A percentile compares a stretch with the other conserved stretches of the same genome.
These are phyloP conservation scores for Aureobasidium sp. DNA, from an alignment of 2,329 filamentous ascomycete genomes.

Conservation along the genomic window DNA sequence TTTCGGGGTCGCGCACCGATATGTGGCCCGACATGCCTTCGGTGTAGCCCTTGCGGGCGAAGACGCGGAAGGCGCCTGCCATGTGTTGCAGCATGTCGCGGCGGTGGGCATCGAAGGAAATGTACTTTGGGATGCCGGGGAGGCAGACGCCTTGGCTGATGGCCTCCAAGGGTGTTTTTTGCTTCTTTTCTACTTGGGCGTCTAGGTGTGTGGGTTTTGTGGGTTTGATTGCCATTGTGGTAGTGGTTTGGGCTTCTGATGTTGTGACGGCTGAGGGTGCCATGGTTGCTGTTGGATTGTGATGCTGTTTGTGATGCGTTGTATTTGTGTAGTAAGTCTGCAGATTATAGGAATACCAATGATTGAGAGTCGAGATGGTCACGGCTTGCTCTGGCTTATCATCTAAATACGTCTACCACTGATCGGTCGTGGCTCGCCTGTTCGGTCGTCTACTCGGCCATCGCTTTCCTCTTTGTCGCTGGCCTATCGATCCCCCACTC, in stretches of 20 bases:
- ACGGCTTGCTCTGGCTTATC: neutral
- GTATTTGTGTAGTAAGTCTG: neutral
- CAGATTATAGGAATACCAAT: neutral
- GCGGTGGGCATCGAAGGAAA: conserved; percentile 49
- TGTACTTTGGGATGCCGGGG: conserved; percentile 51
- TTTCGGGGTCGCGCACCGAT: conserved; percentile 58
- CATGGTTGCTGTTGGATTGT: conserved; percentile 5
- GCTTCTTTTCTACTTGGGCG: conserved; percentile 20
- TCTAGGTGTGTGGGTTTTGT: conserved; percentile 19
- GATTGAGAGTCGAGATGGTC: neutral
- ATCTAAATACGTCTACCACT: conserved; percentile 9
- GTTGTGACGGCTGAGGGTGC: conserved; percentile 18
- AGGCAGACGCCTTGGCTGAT: conserved; percentile 44
- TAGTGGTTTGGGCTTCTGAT: neutral
- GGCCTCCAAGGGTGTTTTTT: conserved; percentile 30
- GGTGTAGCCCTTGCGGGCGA: conserved; percentile 57
- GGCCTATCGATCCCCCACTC: neutral
- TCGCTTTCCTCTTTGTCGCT: conserved; percentile 10
- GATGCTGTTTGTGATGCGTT: neutral
- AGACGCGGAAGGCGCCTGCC: conserved; percentile 60
- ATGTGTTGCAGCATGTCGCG: conserved; percentile 60
- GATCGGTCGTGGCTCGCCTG: neutral
- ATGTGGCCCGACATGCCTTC: conserved; percentile 67
- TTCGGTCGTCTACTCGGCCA: neutral
- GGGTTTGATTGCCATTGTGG: conserved; percentile 7